Base-by-base conservation (phyloP, 225 moss, liverwort and hornwort genomes). In the Anthoceros angustus region DNA sequence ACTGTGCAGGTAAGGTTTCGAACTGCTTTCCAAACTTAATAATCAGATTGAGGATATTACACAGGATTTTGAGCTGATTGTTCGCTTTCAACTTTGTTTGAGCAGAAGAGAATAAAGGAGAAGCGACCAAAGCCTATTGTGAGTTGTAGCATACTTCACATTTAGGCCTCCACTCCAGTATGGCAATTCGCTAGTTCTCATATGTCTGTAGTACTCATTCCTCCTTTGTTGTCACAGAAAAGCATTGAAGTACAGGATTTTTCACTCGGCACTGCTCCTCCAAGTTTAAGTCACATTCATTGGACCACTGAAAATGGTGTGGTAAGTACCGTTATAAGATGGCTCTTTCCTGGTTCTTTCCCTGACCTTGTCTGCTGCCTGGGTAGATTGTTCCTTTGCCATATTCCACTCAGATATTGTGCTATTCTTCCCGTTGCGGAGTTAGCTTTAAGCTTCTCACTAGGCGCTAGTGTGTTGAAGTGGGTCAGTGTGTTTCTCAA, bases 261-360 rank as follows among this genome's bases (percentile, higher is more conserved):
- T 66, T 78, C 82, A 63, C 75, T 95, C 41, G 95, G 95, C 42
- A 88, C 88, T 67, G 76, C 91, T 67, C 88, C 95, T 39, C 95
- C 95, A 42, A 75, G 84, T 71, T 77, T 95, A 75, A 90, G 88
- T 69, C 73, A 78, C 63, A 81, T 88, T 75, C 81, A 88, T 64
- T 95, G 91, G 95, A 90, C 95, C 23, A 78, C 80, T 55, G 80
- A 90, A 70, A 77, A 80, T 74, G 85, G 85, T 78, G 90, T 90
- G 94, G 90, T 95, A 63, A 42, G 68, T 72, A 32, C 32, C 32
- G 39, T 70, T 42, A 25, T 5, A 41, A 46, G 5, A 5, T 23
- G 1, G 5, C 14, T 55, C 5, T 55, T 20, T 23, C 0, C 32
- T 32, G 32, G 32, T 32, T 1, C 32, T 32, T 32, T 32, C 32